Conservation (phyloP, 2,329 filamentous ascomycete species). For the Arthrobotrys megalospora region DNA sequence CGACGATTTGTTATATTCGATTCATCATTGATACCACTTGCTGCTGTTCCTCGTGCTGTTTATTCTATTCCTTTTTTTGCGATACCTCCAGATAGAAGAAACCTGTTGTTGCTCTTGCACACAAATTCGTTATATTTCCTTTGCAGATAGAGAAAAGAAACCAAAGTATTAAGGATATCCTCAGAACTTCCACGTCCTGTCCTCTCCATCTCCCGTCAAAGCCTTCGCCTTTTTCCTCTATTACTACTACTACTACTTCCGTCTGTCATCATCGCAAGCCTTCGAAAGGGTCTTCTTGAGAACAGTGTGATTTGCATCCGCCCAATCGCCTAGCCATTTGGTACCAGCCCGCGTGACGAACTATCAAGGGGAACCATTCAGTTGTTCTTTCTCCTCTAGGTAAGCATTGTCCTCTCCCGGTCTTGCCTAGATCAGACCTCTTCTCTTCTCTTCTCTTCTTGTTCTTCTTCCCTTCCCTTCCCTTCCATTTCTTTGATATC, state of each 20-base stretch:
- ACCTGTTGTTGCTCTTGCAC: slow-evolving; percentile 37
- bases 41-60: slow-evolving; percentile 31
- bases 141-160: slow-evolving; percentile 56
- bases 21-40: slow-evolving; percentile 51
- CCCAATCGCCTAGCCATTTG: slow-evolving; percentile 12
- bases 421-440: background rate
- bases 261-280: slow-evolving; percentile 14
- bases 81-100: slow-evolving; percentile 54
- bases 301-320: slow-evolving; percentile 20
- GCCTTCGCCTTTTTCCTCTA: slow-evolving; percentile 15
- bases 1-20: slow-evolving; percentile 33
- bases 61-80: slow-evolving; percentile 35
- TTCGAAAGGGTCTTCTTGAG: slow-evolving; percentile 19
- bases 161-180: slow-evolving; percentile 39
- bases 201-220: slow-evolving; percentile 26
- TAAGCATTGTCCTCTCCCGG: slow-evolving; percentile 21
- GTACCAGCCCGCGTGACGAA: slow-evolving; percentile 48
- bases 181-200: slow-evolving; percentile 27
- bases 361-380: slow-evolving; percentile 60
- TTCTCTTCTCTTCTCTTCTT: background rate
- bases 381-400: slow-evolving; percentile 62
- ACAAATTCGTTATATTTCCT: slow-evolving; percentile 31
- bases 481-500: background rate
- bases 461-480: background rate
- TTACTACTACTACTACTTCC: slow-evolving; percentile 15